Conservation (phyloP, 441 rosid species). For the Melastoma candidum region DNA sequence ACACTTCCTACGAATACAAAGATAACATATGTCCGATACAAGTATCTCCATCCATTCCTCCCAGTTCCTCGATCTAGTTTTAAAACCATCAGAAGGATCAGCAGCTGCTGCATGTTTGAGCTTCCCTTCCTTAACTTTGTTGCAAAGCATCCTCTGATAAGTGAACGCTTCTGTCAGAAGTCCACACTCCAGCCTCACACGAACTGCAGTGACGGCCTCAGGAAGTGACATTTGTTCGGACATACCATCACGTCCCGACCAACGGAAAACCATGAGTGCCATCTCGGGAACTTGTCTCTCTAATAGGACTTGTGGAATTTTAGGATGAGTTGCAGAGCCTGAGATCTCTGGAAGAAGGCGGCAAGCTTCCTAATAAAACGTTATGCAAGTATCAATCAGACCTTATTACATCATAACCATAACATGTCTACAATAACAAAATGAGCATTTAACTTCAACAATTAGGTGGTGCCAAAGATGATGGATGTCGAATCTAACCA, state of each 20-base stretch:
- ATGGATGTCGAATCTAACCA: no score
- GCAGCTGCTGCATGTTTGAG: conserved; percentile 30
- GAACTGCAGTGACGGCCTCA: conserved; percentile 81
- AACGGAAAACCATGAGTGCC: conserved; percentile 79
- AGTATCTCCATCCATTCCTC: conserved; percentile 64
- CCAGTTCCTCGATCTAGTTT: conserved; percentile 44
- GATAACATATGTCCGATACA: conserved; percentile 81
- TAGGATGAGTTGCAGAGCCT: conserved; percentile 69
- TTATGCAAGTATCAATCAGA: conserved; percentile 21
- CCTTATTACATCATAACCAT: conserved; percentile 7
- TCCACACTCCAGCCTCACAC: conserved; percentile 83
- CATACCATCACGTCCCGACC: conserved; percentile 78
- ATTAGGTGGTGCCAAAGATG: no score
- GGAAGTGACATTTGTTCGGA: conserved; percentile 46
- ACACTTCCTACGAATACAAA: conserved; percentile 73
- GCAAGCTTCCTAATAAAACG: conserved; percentile 62
- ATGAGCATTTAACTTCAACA: background rate
- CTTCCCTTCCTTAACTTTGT: conserved; percentile 54
- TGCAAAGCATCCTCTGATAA: conserved; percentile 68
- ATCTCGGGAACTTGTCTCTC: conserved; percentile 76
- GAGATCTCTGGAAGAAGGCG: conserved; percentile 83
- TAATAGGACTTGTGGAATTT: conserved; percentile 78
- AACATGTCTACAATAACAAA: conserved; percentile 1
- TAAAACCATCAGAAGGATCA: conserved; percentile 25
- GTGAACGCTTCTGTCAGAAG: conserved; percentile 89